These are phyloP conservation scores for Pleurotus citrinopileatus DNA, from an alignment of 768 basidiomycete genomes.

Conservation along the genomic window DNA sequence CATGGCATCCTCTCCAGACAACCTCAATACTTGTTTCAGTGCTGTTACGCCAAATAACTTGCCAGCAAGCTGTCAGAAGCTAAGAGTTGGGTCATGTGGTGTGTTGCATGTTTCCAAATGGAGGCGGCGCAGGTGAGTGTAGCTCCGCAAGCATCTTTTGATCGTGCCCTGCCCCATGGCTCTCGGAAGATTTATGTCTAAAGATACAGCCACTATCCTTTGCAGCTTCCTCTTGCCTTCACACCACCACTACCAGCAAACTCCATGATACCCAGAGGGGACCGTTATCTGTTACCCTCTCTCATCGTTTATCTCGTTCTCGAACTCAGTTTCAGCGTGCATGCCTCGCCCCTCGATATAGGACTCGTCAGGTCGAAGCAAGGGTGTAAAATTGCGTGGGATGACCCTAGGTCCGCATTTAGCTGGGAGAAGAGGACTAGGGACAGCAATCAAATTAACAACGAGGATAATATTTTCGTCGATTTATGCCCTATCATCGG, in stretches of 20 bases:
- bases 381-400: neutral
- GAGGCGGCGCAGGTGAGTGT: neutral
- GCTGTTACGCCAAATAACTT: too few relatives aligned
- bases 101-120: neutral
- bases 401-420: neutral
- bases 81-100: neutral
- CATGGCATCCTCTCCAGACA: too few relatives aligned
- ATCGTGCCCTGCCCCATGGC: neutral
- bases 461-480: neutral
- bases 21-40: too few relatives aligned
- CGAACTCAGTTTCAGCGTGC: neutral
- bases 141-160: neutral
- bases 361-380: neutral
- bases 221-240: neutral
- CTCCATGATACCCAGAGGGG: conserved; percentile 11
- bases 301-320: neutral
- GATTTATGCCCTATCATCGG: conserved; percentile 6
- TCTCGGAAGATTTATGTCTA: neutral
- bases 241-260: conserved; percentile 2
- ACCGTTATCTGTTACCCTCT: conserved; percentile 3
- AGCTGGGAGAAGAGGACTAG: neutral
- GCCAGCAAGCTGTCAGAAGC: neutral
- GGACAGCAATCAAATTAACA: conserved; percentile 6
- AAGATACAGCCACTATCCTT: neutral
- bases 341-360: neutral